These are phyloP conservation scores for Miscanthus lutarioriparius DNA, from an alignment of 176 grass and related monocot genomes.

Conservation along the genomic window DNA sequence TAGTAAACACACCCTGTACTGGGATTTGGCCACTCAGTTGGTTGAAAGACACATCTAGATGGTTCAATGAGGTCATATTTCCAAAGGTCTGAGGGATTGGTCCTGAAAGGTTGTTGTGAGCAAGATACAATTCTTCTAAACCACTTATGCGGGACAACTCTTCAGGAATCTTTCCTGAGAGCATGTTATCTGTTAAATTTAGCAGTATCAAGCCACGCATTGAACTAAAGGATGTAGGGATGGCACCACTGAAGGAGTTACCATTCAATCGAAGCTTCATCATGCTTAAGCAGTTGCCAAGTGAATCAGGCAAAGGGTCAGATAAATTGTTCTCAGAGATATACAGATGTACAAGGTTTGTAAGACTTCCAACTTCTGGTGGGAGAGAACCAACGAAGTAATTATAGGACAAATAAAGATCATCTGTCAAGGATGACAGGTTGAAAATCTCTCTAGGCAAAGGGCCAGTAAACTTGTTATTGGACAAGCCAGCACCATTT, in stretches of 20 bases:
- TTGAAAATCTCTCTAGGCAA: not conserved
- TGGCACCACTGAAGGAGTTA: not conserved
- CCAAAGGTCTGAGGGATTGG: not conserved
- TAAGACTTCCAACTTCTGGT: not conserved
- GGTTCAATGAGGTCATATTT: not conserved
- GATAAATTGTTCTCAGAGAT: not conserved
- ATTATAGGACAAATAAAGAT: not conserved
- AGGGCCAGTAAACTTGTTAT: not conserved
- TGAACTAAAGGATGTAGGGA: not conserved
- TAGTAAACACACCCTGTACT: not conserved
- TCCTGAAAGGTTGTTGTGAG: not conserved
- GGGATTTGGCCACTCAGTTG: not conserved
- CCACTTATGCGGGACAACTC: not conserved
- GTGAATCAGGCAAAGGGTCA: not conserved
- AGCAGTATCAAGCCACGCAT: not conserved
- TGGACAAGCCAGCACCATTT: not conserved
- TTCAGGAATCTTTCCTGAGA: not conserved
- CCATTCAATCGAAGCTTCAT: not conserved
- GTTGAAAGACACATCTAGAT: not conserved
- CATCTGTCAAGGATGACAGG: not conserved
- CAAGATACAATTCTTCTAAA: not conserved
- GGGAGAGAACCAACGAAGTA: not conserved
- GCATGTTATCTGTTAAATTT: conserved; percentile 9
- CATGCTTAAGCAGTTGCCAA: not conserved
- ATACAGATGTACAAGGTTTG: not conserved